These are phyloP conservation scores for Chlorella sp. DNA, from an alignment of 139 green algal genomes.

Conservation along the genomic window DNA sequence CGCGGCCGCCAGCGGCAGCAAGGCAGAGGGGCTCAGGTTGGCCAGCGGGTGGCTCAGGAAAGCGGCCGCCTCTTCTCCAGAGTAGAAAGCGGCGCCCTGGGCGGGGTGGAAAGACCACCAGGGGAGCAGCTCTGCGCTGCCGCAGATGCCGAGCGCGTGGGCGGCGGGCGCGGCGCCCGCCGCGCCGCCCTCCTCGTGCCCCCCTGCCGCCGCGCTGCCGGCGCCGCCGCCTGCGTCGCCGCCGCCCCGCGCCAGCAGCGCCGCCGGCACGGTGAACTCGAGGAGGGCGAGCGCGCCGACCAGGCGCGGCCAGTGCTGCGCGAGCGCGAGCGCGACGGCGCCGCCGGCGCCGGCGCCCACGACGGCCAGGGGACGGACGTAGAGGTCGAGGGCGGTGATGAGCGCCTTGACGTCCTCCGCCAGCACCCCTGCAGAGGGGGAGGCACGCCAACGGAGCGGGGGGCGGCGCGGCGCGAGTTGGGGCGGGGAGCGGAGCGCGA, in stretches of 20 bases:
- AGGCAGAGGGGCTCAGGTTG: slow-evolving; percentile 3
- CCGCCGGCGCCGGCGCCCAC: slow-evolving; percentile 47
- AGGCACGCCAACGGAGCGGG: not conserved
- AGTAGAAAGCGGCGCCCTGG: slow-evolving; percentile 18
- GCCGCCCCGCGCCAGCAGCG: not conserved
- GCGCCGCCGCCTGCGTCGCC: not conserved
- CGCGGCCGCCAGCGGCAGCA: slow-evolving; percentile 1
- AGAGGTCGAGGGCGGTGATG: slow-evolving; percentile 52
- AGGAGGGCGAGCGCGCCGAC: slow-evolving; percentile 18
- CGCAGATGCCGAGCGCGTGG: not conserved
- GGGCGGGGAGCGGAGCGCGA: too few relatives aligned
- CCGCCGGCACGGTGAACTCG: slow-evolving; percentile 28
- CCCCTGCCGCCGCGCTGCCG: not conserved
- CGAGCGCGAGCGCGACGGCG: slow-evolving; percentile 28
- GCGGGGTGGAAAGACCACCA: slow-evolving; percentile 20
- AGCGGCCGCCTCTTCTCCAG: slow-evolving; percentile 17
- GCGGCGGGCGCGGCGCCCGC: not conserved
- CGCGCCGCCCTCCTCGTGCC: not conserved
- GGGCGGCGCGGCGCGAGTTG: not conserved
- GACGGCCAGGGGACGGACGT: slow-evolving; percentile 40
- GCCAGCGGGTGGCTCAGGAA: slow-evolving; percentile 21
- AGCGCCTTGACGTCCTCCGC: slow-evolving; percentile 45
- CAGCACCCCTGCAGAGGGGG: slow-evolving; percentile 19
- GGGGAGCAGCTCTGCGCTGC: slow-evolving; percentile 26
- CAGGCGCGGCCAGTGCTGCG: slow-evolving; percentile 16